Conservation (phyloP, 768 basidiomycete genomes). For the Daedaleopsis nitida region DNA sequence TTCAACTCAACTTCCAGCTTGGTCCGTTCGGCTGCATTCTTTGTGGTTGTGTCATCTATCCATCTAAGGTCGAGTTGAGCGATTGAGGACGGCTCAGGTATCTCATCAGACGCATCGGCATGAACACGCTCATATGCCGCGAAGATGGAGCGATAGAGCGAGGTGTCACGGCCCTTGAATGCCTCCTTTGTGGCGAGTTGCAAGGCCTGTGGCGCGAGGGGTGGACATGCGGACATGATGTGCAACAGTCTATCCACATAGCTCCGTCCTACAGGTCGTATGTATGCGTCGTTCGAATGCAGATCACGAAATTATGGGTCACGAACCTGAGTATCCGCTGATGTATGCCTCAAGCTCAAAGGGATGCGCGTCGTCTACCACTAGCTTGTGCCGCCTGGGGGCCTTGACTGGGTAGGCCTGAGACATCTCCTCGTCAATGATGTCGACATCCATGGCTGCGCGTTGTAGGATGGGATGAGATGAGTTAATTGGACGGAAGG, state of each 20-base stretch:
- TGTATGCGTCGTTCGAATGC: neutral
- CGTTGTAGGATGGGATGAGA: neutral
- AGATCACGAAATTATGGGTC: neutral
- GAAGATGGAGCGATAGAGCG: slow-evolving; percentile 53
- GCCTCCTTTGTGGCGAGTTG: slow-evolving; percentile 66
- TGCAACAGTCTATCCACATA: slow-evolving; percentile 74
- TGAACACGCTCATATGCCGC: slow-evolving; percentile 55
- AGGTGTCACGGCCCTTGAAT: slow-evolving; percentile 67
- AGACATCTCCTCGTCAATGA: neutral
- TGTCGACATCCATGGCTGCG: neutral
- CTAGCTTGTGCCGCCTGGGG: slow-evolving; percentile 13
- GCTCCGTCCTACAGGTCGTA: slow-evolving; percentile 57
- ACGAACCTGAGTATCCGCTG: slow-evolving; percentile 71
- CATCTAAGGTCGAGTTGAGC: slow-evolving; percentile 65
- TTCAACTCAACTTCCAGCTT: slow-evolving; percentile 93
- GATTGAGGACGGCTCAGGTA: slow-evolving; percentile 51
- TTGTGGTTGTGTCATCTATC: slow-evolving; percentile 67
- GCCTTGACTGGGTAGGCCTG: neutral
- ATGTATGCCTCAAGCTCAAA: slow-evolving; percentile 87
- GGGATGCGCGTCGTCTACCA: slow-evolving; percentile 77
- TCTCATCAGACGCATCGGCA: slow-evolving; percentile 30
- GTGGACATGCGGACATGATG: slow-evolving; percentile 64
- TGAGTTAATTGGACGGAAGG: neutral
- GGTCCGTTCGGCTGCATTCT: slow-evolving; percentile 72
- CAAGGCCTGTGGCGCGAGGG: slow-evolving; percentile 73